Base-by-base conservation (phyloP, 1,284 basidiomycete genomes). In the Rhizoctonia solani region DNA sequence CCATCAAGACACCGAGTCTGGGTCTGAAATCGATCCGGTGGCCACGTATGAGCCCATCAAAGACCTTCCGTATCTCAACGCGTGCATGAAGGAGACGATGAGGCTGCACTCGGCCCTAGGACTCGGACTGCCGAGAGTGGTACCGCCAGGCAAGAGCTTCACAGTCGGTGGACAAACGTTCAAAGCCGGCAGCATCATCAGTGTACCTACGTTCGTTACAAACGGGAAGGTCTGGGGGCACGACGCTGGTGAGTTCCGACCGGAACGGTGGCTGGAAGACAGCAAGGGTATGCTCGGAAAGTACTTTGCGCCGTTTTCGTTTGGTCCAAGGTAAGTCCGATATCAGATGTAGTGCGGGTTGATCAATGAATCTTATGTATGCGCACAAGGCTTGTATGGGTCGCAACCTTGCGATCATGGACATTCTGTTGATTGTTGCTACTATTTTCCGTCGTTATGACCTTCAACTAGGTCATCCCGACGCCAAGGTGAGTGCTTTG, bases 61-160 rank as follows among this genome's bases (percentile, higher is more conserved):
- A 85, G 91, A n/a, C n/a, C n/a, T n/a, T n/a, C n/a, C n/a, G n/a
- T n/a, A n/a, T n/a, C n/a, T n/a, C n/a, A n/a, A n/a, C 55, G 90
- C 90, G 0, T 90, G 89, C 75, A 88, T 95, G 78, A 86, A 88
- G 75, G 93, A 95, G 77, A 87, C 82, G 4, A 81, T 96, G 32
- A 87, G 94, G 9, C 76, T 90, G 46, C 92, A 95, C 79, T 14
- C 13, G n/a, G 67, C 80, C 16, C 78, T 77, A 2, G 85, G 87
- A 1, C 82, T 94, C 54, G 93, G 93, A 25, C 85, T 96, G n/a
- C 88, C 92, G 16, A 86, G 92, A 42, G 71, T 89, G 65, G 86
- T 86, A 4, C 89, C 90, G 1, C 81, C 85, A 59, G 88, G 86
- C 49, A 89, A 73, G 13, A 73, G 89, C 4, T 73, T 92, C 70